Conservation (phyloP, 257 asterid species). For the Avicennia marina region DNA sequence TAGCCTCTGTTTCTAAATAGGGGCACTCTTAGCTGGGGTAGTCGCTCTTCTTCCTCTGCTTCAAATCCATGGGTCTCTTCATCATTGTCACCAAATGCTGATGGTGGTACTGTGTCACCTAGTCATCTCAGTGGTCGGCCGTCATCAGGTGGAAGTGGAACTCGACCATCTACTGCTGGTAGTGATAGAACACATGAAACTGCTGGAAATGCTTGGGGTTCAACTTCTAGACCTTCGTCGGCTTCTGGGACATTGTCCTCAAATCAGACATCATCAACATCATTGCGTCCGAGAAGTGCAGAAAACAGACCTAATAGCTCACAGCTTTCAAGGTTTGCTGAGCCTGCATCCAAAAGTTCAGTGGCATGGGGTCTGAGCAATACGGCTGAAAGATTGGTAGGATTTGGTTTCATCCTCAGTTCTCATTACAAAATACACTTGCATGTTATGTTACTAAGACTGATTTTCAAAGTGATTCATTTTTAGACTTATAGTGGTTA, state of each 20-base stretch:
- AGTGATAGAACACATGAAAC: slow-evolving; percentile 74
- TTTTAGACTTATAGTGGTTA: no score
- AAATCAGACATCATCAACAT: slow-evolving; percentile 57
- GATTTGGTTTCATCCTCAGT: slow-evolving; percentile 9
- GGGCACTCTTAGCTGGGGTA: slow-evolving; percentile 96
- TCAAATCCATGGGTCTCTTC: slow-evolving; percentile 87
- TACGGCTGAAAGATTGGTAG: slow-evolving; percentile 73
- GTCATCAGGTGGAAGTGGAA: slow-evolving; percentile 94
- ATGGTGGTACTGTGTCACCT: slow-evolving; percentile 70
- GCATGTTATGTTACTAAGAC: no score
- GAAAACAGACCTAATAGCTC: slow-evolving; percentile 92
- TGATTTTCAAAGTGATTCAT: no score
- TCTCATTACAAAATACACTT: not conserved
- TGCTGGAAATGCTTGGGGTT: slow-evolving; percentile 60
- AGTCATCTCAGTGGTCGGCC: slow-evolving; percentile 74
- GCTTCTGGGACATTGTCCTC: slow-evolving; percentile 87
- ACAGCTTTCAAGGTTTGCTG: slow-evolving; percentile 87
- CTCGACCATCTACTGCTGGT: slow-evolving; percentile 90
- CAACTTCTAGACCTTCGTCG: slow-evolving; percentile 92
- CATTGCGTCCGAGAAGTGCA: slow-evolving; percentile 89
- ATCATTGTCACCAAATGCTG: slow-evolving; percentile 73
- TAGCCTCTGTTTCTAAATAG: slow-evolving; percentile 33
- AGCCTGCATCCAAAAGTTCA: slow-evolving; percentile 53
- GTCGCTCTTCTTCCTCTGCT: slow-evolving; percentile 70
- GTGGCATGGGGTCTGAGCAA: slow-evolving; percentile 54